A percentile compares a stretch with the other conserved stretches of the same genome.
Conservation (phyloP, 1,284 basidiomycete genomes). For the Puccinia horiana region DNA sequence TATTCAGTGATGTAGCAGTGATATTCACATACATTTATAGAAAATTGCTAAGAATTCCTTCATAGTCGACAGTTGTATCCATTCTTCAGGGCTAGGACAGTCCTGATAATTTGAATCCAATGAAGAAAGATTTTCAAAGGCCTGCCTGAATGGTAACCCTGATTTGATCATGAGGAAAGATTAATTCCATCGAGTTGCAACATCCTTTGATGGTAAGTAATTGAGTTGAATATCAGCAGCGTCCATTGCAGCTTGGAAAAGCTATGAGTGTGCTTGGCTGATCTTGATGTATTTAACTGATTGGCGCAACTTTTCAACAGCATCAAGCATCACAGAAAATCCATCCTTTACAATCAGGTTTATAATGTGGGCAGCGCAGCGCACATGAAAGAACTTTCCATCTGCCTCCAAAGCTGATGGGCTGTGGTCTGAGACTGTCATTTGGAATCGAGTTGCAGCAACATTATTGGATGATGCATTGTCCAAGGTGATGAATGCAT, state of each 20-base stretch:
- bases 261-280: background rate
- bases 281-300: background rate
- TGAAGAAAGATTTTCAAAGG: background rate
- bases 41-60: background rate
- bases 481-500: background rate
- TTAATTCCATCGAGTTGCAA: too few species aligned
- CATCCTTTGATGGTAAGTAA: background rate
- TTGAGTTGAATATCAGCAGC: background rate
- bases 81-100: background rate
- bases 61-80: background rate
- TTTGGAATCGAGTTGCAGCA: background rate
- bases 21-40: too few species aligned
- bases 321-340: background rate
- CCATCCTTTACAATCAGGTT: background rate
- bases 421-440: background rate
- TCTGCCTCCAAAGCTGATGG: background rate
- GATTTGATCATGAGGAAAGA: slow-evolving; percentile 6
- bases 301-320: background rate
- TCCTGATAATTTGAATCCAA: background rate
- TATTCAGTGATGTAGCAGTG: too few species aligned
- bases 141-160: background rate
- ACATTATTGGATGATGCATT: background rate
- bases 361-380: too few species aligned
- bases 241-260: background rate
- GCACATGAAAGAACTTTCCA: background rate